These are phyloP conservation scores for Microthlaspi erraticum DNA, from an alignment of 345 rosid species.

Conservation along the genomic window DNA sequence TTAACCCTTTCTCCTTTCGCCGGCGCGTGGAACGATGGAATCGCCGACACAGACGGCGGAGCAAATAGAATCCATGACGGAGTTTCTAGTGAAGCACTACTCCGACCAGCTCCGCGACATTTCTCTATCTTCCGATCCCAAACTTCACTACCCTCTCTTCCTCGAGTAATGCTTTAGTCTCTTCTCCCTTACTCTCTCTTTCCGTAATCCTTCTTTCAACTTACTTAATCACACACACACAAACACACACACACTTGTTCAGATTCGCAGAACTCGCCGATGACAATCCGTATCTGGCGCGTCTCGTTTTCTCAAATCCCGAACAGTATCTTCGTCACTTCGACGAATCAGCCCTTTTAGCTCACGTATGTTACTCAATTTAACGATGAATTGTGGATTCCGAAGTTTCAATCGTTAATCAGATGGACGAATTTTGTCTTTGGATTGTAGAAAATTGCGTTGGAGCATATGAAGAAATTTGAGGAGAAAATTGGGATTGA, in stretches of 20 bases:
- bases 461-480: slow-evolving; percentile 54
- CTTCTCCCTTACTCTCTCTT: not conserved
- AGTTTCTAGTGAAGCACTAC: slow-evolving; percentile 60
- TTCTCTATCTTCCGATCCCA: slow-evolving; percentile 69
- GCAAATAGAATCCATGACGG: slow-evolving; percentile 53
- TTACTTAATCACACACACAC: not conserved
- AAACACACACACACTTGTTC: not conserved
- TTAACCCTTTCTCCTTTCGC: not conserved
- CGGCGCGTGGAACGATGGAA: slow-evolving; percentile 32
- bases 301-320: slow-evolving; percentile 64
- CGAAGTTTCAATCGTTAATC: not conserved
- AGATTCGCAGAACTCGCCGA: slow-evolving; percentile 83
- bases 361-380: slow-evolving; percentile 58
- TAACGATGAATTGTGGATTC: not conserved
- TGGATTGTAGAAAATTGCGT: slow-evolving; percentile 56
- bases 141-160: slow-evolving; percentile 78
- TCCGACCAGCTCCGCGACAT: slow-evolving; percentile 72
- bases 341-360: slow-evolving; percentile 77
- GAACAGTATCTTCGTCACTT: slow-evolving; percentile 57
- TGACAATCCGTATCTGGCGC: slow-evolving; percentile 68
- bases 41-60: slow-evolving; percentile 44
- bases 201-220: not conserved
- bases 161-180: slow-evolving; percentile 53
- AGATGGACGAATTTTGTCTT: not conserved
- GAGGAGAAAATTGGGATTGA: slow-evolving; percentile 54